Percentiles rank a stretch among this genome's conserved stretches.
Evolutionary conservation across 2,329 filamentous ascomycete species (phyloP).

Genomic region (Fusarium neocosmosporiellum): DNA sequence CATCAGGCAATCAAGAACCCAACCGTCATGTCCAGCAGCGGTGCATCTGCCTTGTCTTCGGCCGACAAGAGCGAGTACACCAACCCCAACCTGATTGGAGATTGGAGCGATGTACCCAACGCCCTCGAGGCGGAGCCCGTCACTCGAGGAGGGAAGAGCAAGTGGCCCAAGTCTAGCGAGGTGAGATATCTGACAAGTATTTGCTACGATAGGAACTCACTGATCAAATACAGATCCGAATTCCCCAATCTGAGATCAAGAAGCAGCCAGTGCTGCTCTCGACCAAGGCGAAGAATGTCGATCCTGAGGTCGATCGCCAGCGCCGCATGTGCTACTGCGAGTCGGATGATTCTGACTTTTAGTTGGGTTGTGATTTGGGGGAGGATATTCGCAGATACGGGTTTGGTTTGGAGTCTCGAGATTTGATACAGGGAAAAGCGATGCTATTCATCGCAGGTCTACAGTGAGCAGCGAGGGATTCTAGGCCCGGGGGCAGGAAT

Average conservation of each 20-base stretch:
- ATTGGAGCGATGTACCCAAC: slow-evolving; percentile 12
- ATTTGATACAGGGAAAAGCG: not conserved
- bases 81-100: slow-evolving; percentile 23
- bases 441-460: not conserved
- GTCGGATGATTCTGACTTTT: slow-evolving; percentile 38
- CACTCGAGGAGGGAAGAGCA: slow-evolving; percentile 16
- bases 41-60: slow-evolving; percentile 15
- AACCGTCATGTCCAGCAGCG: slow-evolving; percentile 34
- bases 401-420: not conserved
- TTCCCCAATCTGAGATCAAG: slow-evolving; percentile 31
- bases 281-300: slow-evolving; percentile 11
- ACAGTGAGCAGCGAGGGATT: not conserved
- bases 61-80: not conserved
- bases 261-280: slow-evolving; percentile 23
- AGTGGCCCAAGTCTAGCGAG: slow-evolving; percentile 41
- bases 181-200: slow-evolving; percentile 15
- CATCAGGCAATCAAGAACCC: slow-evolving; percentile 38
- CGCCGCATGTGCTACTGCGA: slow-evolving; percentile 35
- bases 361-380: not conserved
- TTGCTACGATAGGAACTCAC: not conserved
- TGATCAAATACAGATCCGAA: slow-evolving; percentile 19
- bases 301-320: slow-evolving; percentile 31
- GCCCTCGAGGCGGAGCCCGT: not conserved
- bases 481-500: not conserved
- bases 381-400: not conserved